phyloP scores from a whole-genome alignment of 768 basidiomycete genomes.

The Tulasnella sp. region DNA sequence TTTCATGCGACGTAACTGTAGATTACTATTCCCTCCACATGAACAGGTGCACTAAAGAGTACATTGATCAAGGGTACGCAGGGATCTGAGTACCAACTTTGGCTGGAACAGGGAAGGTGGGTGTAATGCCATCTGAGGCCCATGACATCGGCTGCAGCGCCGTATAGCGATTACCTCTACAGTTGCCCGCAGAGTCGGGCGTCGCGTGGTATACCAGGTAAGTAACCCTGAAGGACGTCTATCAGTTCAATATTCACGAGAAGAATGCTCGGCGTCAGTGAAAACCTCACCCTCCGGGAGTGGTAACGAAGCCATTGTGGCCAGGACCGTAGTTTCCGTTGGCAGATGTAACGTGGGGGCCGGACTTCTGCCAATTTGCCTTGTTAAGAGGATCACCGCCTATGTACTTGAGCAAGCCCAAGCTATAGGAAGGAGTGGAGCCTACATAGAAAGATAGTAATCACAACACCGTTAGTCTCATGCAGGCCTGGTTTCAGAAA shows the following conservation, averaged over 20 bases:
- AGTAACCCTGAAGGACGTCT: neutral
- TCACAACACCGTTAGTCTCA: no score
- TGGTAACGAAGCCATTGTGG: neutral
- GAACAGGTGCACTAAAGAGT: no score
- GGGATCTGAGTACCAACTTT: neutral
- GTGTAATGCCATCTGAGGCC: neutral
- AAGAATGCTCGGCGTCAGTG: neutral
- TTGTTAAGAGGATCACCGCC: neutral
- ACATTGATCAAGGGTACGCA: neutral
- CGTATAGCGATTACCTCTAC: neutral
- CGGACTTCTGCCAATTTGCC: neutral
- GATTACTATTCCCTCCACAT: no score
- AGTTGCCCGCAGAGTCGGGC: neutral
- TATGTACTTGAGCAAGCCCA: slow-evolving; percentile 10
- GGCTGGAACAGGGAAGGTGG: neutral
- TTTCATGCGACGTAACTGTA: no score
- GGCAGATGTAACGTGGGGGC: neutral
- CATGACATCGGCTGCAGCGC: neutral
- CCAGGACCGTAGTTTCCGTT: slow-evolving; percentile 12
- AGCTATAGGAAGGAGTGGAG: neutral
- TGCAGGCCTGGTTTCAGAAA: no score
- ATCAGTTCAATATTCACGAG: neutral
- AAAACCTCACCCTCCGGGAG: neutral
- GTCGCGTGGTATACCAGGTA: neutral
- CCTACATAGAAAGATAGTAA: neutral